Evolutionary conservation across 1,139 yeast species (phyloP), one percentile per base, ranked within the genome.

Genomic region (Hyphopichia khmerensis): DNA sequence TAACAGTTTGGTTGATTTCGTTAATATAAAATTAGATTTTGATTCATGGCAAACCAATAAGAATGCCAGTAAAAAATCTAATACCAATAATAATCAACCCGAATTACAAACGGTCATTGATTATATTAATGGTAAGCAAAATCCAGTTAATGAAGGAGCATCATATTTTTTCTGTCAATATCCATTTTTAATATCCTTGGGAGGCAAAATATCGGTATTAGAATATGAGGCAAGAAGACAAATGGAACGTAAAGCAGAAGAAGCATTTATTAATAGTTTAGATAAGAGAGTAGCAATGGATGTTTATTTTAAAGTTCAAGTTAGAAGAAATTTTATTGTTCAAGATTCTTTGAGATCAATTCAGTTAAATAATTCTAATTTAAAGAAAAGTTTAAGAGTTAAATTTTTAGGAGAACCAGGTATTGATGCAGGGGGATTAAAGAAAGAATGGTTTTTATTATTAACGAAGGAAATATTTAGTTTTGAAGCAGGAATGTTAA

Each of bases 381-480:
- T 91, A 47, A 83, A 85, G 55, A 91, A 90, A 57, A 78, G 89
- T 2, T 64, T 91, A 24, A 74, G 81, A 48, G 85, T 93, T 11
- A 91, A 87, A 53, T 93, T 93, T 60, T 62, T 84, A 3, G 83
- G 83, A 42, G 98, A 93, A 56, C 95, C 93, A 0, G 98, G 98
- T 0, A 76, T 91, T 18, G 99, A 93, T 67, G 97, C 90, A 0
- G 99, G 98, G 1, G 99, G 99, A 0, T 70, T 91, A 46, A 80
- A 84, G 50, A 91, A 90, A 57, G 98, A 93, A 57, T 93, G 98
- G 98, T 91, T 93, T 60, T 68, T 82, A 40, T 62, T 90, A 27
- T 65, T 93, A 35, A 82, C 87, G 1, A 77, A 79, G 45, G 83
- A 84, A 19, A 62, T 93, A 2, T 87, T 91, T 55, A 77, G 76